Conservation (phyloP, 306 rosid genomes). For the Fagus crenata region DNA sequence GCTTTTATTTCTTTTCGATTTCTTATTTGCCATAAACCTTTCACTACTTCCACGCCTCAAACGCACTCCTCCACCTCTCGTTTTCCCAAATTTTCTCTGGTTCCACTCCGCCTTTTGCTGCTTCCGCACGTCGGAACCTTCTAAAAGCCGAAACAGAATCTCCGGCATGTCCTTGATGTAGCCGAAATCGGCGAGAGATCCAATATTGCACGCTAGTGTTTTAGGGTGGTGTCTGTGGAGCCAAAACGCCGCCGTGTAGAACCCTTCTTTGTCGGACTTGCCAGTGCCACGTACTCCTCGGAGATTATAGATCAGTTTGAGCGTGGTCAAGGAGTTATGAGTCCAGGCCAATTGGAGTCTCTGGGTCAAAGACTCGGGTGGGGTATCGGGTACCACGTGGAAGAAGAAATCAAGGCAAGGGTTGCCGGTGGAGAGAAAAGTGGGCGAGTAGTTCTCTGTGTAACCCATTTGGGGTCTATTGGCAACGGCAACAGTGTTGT, state of each 20-base stretch:
- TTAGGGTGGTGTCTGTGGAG: conserved; percentile 48
- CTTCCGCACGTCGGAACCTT: conserved; percentile 42
- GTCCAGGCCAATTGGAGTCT: conserved; percentile 49
- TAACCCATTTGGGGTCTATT: background rate
- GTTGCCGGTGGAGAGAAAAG: conserved; percentile 41
- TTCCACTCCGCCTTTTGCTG: conserved; percentile 39
- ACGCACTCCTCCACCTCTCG: background rate
- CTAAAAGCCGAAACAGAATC: conserved; percentile 56
- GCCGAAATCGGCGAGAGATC: conserved; percentile 58
- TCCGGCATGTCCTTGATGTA: conserved; percentile 76
- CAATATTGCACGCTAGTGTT: conserved; percentile 54
- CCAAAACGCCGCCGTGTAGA: no score
- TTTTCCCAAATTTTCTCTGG: background rate
- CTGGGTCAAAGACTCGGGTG: conserved; percentile 12
- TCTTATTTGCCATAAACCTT: no score
- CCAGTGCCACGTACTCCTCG: background rate
- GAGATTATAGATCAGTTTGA: no score
- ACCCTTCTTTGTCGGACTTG: no score
- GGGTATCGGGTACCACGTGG: conserved; percentile 58
- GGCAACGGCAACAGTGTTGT: no score
- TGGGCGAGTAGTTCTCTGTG: conserved; percentile 36
- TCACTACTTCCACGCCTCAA: conserved; percentile 1
- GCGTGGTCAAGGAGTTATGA: conserved; percentile 1
- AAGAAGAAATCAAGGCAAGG: conserved; percentile 69
- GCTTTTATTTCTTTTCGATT: no score